A percentile compares a stretch with the other conserved stretches of the same genome.
Evolutionary conservation across 176 grass and related monocot species (phyloP).

Genomic region (Oropetium thomaeum): DNA sequence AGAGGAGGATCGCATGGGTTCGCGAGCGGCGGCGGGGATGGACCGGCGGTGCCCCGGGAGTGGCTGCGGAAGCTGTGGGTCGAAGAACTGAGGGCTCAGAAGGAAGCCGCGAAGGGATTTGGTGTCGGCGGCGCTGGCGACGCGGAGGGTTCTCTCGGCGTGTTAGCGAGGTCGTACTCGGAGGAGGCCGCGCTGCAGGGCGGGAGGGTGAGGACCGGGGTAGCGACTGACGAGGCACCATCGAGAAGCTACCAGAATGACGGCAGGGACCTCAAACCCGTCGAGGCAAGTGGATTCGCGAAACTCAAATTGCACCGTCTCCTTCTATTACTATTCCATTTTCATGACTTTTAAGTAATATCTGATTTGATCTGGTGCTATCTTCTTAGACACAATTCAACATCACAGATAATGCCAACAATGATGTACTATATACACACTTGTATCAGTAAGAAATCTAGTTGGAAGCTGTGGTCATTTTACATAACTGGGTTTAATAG

Average conservation of each 20-base stretch:
- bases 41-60: conserved; percentile 28
- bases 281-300: conserved; percentile 36
- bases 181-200: not conserved
- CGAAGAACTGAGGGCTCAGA: conserved; percentile 40
- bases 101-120: conserved; percentile 16
- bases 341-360: not conserved
- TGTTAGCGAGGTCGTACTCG: conserved; percentile 1
- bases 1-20: conserved; percentile 32
- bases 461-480: not conserved
- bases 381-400: not conserved
- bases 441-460: not conserved
- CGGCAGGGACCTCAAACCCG: not conserved
- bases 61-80: conserved; percentile 53
- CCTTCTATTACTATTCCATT: not conserved
- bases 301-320: not conserved
- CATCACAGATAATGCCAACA: not conserved
- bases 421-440: not conserved
- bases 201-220: not conserved
- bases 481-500: not conserved
- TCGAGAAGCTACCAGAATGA: conserved; percentile 24
- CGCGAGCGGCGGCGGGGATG: conserved; percentile 26
- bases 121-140: not conserved
- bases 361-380: not conserved
- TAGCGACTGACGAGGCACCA: not conserved
- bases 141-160: not conserved